Base-by-base conservation (phyloP, 306 rosid species). In the Carpinus viminea region DNA sequence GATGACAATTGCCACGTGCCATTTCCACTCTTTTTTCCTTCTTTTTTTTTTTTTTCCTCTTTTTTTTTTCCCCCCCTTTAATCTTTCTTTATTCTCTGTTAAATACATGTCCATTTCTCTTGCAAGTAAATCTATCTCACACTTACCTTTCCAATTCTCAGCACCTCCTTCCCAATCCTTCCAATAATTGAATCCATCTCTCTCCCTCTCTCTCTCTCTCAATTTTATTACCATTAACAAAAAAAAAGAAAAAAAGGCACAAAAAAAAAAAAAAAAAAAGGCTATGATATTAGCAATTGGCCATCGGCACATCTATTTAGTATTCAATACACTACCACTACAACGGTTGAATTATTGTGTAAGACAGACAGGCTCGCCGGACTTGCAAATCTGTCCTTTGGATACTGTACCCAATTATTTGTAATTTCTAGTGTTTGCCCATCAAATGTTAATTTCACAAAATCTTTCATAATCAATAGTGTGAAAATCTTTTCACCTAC, bases 1-100 rank as follows among this genome's bases (percentile, higher is more conserved):
- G 85, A 90, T 85, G 50, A 50, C 36, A 8, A 71, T 47, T 54
- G 80, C 83, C 89, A 79, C 74, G 73, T 71, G 76, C 79, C 74
- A 75, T 74, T 77, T 24, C 52, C 62, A 26, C 50, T 78, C 31
- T 51, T 16, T 66, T 5, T 52, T 61, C 11, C 13, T n/a, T 13
- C 13, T 12, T 47, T 41, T 50, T 17, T 6, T 70, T 20, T 53
- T 28, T n/a, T n/a, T 1, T 41, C 55, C 17, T 31, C 61, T 38
- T 34, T 68, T 53, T 38, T 26, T 50, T 21, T 45, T 0, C 13
- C 8, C 18, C 47, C 8, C 3, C 17, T 10, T 15, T 28, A 7
- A 79, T 60, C 75, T 75, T 57, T 53, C 76, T 53, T 48, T 86
- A 52, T 70, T 73, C 48, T 80, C 80, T 90, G 87, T 81, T 82